A percentile compares a stretch with the other conserved stretches of the same genome.
Conservation (phyloP, 2,329 filamentous ascomycete genomes). For the Helicocarpus griseus region DNA sequence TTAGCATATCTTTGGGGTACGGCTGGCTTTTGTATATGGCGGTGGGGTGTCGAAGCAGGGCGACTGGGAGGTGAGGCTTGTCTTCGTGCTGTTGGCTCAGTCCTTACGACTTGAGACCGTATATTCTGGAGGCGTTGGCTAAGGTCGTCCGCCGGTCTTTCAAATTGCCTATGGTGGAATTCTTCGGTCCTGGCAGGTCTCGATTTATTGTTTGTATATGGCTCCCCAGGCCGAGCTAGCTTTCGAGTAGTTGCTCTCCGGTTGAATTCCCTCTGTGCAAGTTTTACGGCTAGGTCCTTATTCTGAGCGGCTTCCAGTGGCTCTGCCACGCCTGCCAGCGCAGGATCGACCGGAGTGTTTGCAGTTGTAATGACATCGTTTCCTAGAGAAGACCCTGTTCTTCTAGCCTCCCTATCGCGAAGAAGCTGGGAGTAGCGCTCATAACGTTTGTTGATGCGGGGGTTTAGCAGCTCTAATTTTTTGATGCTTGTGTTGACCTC, state of each 20-base stretch:
- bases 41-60: not conserved
- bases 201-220: not conserved
- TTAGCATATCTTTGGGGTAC: slow-evolving; percentile 9
- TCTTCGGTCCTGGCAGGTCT: not conserved
- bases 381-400: slow-evolving; percentile 16
- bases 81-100: not conserved
- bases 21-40: not conserved
- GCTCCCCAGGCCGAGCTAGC: not conserved
- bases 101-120: slow-evolving; percentile 14
- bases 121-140: slow-evolving; percentile 17
- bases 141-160: slow-evolving; percentile 6
- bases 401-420: slow-evolving; percentile 36
- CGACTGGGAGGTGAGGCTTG: not conserved
- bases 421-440: slow-evolving; percentile 54
- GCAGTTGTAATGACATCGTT: slow-evolving; percentile 6
- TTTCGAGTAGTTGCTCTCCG: slow-evolving; percentile 53
- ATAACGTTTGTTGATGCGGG: slow-evolving; percentile 62
- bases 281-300: slow-evolving; percentile 63
- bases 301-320: slow-evolving; percentile 62
- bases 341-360: slow-evolving; percentile 42
- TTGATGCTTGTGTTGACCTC: slow-evolving; percentile 56
- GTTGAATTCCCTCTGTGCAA: slow-evolving; percentile 63
- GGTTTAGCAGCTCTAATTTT: slow-evolving; percentile 69
- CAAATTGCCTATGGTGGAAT: not conserved
- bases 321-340: slow-evolving; percentile 47